Conservation (phyloP, 192 early-diverging fungal species). For the Spizellomyces sp. region DNA sequence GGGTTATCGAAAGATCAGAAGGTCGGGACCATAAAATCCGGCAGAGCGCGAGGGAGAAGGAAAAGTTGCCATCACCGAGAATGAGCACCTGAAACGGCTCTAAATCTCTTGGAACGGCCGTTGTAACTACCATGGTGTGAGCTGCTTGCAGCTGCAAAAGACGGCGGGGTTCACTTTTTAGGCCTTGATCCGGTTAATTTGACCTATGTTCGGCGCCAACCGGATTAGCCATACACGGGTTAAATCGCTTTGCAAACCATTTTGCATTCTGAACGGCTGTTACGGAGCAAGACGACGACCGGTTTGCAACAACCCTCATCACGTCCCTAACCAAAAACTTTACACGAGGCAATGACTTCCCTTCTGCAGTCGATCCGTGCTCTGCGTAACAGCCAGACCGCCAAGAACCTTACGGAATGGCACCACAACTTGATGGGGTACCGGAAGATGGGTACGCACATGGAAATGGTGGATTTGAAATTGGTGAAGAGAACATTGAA, state of each 20-base stretch:
- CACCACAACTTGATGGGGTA: constrained; percentile 42
- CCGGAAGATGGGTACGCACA: constrained; percentile 40
- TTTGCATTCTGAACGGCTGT: no score
- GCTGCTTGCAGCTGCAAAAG: not conserved
- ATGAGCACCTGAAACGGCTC: constrained; percentile 32
- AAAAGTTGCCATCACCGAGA: constrained; percentile 51
- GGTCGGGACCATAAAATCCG: constrained; percentile 36
- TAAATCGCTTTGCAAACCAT: no score
- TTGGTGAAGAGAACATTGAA: constrained; percentile 10
- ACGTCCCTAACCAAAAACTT: not conserved
- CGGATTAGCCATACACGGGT: no score
- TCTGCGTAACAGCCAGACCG: constrained; percentile 24
- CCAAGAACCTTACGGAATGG: constrained; percentile 23
- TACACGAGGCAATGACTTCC: not conserved
- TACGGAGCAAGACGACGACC: no score
- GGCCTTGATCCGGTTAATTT: no score
- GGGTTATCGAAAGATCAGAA: not conserved
- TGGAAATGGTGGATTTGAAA: constrained; percentile 11
- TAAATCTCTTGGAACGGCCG: not conserved
- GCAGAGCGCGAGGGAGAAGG: constrained; percentile 52
- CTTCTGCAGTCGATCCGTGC: constrained; percentile 15
- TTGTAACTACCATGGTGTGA: not conserved
- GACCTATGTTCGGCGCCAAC: no score
- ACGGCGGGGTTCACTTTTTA: no score
- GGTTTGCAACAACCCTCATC: not conserved